Percentiles rank a stretch among this genome's conserved stretches.
phyloP scores from a whole-genome alignment of 306 rosid species.

The Cucumis cinereus region DNA sequence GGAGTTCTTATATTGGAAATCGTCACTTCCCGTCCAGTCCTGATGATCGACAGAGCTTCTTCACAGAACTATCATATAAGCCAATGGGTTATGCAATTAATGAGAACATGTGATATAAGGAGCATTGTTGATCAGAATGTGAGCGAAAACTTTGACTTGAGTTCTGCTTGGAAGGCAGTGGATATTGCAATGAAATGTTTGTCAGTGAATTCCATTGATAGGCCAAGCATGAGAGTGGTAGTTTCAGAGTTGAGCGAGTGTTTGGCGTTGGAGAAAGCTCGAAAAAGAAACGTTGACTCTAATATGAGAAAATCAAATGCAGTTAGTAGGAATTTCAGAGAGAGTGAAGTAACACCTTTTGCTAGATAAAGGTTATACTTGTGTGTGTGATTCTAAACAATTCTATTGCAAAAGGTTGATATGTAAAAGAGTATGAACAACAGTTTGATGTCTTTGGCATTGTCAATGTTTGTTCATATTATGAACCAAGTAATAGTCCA shows the following conservation, averaged over 20 bases:
- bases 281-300: neutral
- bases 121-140: constrained; percentile 13
- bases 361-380: constrained; percentile 1
- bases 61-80: neutral
- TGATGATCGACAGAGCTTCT: neutral
- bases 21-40: constrained; percentile 4
- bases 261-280: constrained; percentile 6
- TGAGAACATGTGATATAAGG: constrained; percentile 12
- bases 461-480: neutral
- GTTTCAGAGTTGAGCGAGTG: constrained; percentile 14
- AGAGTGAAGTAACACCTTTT: constrained; percentile 1
- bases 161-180: constrained; percentile 22
- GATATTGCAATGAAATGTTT: constrained; percentile 15
- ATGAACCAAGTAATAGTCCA: neutral
- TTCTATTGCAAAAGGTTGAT: neutral
- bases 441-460: neutral
- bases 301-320: neutral
- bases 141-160: constrained; percentile 3
- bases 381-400: neutral
- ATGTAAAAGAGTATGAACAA: neutral
- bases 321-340: neutral
- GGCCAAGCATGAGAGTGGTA: constrained; percentile 13
- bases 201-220: neutral
- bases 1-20: constrained; percentile 9
- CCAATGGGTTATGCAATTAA: constrained; percentile 4